Evolutionary conservation across 2,329 filamentous ascomycete species (phyloP).

Genomic region (Drechmeria coniospora): DNA sequence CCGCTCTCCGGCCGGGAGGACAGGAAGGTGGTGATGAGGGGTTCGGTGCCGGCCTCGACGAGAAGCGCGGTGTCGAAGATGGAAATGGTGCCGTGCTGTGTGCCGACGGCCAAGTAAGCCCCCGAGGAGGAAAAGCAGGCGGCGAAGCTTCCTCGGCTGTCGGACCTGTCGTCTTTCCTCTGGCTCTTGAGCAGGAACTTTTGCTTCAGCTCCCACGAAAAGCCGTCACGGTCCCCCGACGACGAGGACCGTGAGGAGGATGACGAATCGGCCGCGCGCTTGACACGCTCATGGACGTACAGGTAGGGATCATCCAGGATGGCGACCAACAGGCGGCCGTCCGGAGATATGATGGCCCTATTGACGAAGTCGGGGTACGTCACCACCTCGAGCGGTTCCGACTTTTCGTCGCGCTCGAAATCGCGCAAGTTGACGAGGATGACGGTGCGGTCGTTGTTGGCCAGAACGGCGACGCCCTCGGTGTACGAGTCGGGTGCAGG

Average conservation of each 20-base stretch:
- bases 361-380: slow-evolving; percentile 78
- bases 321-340: slow-evolving; percentile 64
- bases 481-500: slow-evolving; percentile 25
- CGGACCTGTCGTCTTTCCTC: slow-evolving; percentile 33
- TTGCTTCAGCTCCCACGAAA: slow-evolving; percentile 35
- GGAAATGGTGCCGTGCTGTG: slow-evolving; percentile 66
- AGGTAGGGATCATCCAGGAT: slow-evolving; percentile 78
- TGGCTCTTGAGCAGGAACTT: slow-evolving; percentile 44
- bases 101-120: slow-evolving; percentile 57
- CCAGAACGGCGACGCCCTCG: slow-evolving; percentile 51
- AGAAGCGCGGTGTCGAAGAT: slow-evolving; percentile 48
- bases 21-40: slow-evolving; percentile 59
- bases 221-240: slow-evolving; percentile 14
- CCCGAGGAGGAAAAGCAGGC: slow-evolving; percentile 63
- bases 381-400: slow-evolving; percentile 51
- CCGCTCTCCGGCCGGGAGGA: slow-evolving; percentile 59
- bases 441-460: slow-evolving; percentile 86
- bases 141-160: slow-evolving; percentile 57
- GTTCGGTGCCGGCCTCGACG: slow-evolving; percentile 29
- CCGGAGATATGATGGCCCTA: slow-evolving; percentile 82
- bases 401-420: slow-evolving; percentile 26
- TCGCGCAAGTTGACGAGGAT: slow-evolving; percentile 64
- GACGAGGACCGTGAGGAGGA: slow-evolving; percentile 7
- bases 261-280: slow-evolving; percentile 15
- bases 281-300: slow-evolving; percentile 58